A percentile compares a stretch with the other conserved stretches of the same genome.
Evolutionary conservation across 2,329 filamentous ascomycete genomes (phyloP).

Genomic region (Blastomyces silverae): DNA sequence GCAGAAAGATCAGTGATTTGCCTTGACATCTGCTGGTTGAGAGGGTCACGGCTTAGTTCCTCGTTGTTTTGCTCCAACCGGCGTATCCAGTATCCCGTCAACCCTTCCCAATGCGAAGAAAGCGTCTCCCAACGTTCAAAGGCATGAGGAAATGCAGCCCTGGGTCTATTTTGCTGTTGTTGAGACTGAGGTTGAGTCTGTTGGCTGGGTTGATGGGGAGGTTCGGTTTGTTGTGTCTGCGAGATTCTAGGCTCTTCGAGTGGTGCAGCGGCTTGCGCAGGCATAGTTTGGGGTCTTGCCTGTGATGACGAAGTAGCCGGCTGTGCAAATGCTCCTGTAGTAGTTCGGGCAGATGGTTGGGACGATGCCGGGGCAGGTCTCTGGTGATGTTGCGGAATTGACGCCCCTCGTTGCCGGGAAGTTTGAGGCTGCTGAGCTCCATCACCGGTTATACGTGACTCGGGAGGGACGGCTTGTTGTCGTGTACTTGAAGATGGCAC

Average conservation of each 20-base stretch:
- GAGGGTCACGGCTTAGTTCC: conserved; percentile 71
- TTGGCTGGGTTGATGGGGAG: conserved; percentile 10
- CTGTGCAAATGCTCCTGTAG: conserved; percentile 12
- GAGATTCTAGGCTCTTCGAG: conserved; percentile 14
- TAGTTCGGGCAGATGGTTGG: conserved; percentile 2
- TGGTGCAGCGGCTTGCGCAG: conserved; percentile 5
- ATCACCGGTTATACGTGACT: conserved; percentile 11
- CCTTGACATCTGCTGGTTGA: conserved; percentile 80
- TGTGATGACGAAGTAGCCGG: conserved; percentile 14
- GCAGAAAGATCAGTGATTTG: conserved; percentile 97
- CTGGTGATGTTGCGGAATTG: conserved; percentile 19
- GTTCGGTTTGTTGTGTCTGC: conserved; percentile 4
- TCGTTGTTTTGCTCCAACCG: conserved; percentile 84
- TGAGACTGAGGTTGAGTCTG: conserved; percentile 16
- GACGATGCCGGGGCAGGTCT: conserved; percentile 15
- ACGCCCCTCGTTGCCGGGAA: conserved; percentile 15
- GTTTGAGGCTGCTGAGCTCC: conserved; percentile 15
- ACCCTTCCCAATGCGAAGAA: conserved; percentile 94
- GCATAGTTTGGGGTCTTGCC: conserved; percentile 6
- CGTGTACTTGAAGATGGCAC: background rate
- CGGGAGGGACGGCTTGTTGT: conserved; percentile 5
- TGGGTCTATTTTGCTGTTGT: conserved; percentile 22
- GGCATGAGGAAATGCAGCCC: conserved; percentile 83
- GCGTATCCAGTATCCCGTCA: conserved; percentile 96
- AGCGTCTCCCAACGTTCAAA: conserved; percentile 97